Conservation (phyloP, 139 green algal species). For the Edaphochlamys debaryana region DNA sequence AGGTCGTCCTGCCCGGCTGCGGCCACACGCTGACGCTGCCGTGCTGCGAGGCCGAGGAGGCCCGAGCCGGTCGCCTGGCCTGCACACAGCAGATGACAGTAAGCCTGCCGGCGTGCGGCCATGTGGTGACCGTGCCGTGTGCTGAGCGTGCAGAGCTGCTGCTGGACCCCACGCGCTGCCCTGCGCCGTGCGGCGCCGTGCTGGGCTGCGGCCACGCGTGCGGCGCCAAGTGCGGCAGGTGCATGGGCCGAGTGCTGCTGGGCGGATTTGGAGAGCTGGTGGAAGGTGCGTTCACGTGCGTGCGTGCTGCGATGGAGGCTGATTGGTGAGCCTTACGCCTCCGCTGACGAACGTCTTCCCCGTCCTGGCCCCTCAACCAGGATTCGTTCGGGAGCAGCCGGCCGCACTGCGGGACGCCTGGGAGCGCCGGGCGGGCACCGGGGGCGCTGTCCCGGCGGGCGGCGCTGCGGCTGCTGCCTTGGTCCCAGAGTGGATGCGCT, state of each 20-base stretch:
- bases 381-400: not conserved
- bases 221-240: not conserved
- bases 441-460: not conserved
- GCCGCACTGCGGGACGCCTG: not conserved
- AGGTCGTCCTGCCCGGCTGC: slow-evolving; percentile 47
- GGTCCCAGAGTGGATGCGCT: not conserved
- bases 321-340: not conserved
- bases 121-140: slow-evolving; percentile 37
- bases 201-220: not conserved
- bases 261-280: not conserved
- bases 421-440: not conserved
- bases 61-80: not conserved
- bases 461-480: not conserved
- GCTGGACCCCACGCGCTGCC: slow-evolving; percentile 32
- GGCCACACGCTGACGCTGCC: slow-evolving; percentile 47
- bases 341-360: no score
- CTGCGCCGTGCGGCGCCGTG: not conserved
- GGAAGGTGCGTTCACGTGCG: not conserved
- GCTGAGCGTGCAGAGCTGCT: not conserved
- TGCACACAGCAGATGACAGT: slow-evolving; percentile 28
- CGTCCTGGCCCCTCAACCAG: not conserved
- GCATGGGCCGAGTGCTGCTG: not conserved
- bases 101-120: slow-evolving; percentile 45
- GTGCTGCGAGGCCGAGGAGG: slow-evolving; percentile 29
- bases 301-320: not conserved